phyloP scores from a whole-genome alignment of 2,329 filamentous ascomycete species.

The Ophiosphaerella narmari region DNA sequence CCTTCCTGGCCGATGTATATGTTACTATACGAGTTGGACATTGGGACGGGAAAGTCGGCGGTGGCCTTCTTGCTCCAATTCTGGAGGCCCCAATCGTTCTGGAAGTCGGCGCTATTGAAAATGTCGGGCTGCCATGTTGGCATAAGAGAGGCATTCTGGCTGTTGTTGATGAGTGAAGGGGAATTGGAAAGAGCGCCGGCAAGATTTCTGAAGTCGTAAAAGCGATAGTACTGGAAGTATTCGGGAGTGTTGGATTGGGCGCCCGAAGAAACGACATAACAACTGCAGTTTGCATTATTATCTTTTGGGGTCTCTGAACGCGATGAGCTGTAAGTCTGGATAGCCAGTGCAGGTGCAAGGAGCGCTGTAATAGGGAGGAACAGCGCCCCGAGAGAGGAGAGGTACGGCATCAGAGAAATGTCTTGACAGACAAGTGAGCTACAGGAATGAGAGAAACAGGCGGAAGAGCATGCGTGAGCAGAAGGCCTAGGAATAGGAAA shows the following conservation, averaged over 20 bases:
- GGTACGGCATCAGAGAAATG: slow-evolving; percentile 17
- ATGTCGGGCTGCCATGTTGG: slow-evolving; percentile 45
- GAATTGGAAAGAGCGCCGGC: slow-evolving; percentile 29
- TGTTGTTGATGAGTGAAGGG: slow-evolving; percentile 32
- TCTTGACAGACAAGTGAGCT: neutral
- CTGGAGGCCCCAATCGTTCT: slow-evolving; percentile 48
- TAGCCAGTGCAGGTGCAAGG: slow-evolving; percentile 25
- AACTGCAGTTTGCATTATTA: slow-evolving; percentile 49
- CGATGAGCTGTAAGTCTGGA: slow-evolving; percentile 33
- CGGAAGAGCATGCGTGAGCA: neutral
- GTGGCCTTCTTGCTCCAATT: slow-evolving; percentile 51
- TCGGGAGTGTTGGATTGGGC: slow-evolving; percentile 42
- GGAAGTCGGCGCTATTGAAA: slow-evolving; percentile 44
- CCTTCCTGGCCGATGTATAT: slow-evolving; percentile 49
- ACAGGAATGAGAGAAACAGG: neutral
- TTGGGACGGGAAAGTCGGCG: slow-evolving; percentile 45
- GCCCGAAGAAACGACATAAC: slow-evolving; percentile 53
- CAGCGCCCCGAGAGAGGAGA: slow-evolving; percentile 23
- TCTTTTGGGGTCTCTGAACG: slow-evolving; percentile 37
- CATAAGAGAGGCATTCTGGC: slow-evolving; percentile 21
- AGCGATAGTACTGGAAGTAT: slow-evolving; percentile 57
- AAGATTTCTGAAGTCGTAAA: slow-evolving; percentile 57
- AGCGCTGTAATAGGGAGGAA: slow-evolving; percentile 33
- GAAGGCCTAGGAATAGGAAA: neutral
- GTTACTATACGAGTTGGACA: slow-evolving; percentile 54